Percentiles rank a stretch among this genome's conserved stretches.
Evolutionary conservation across 257 asterid species (phyloP).

Genomic region (Scutellaria barbata): DNA sequence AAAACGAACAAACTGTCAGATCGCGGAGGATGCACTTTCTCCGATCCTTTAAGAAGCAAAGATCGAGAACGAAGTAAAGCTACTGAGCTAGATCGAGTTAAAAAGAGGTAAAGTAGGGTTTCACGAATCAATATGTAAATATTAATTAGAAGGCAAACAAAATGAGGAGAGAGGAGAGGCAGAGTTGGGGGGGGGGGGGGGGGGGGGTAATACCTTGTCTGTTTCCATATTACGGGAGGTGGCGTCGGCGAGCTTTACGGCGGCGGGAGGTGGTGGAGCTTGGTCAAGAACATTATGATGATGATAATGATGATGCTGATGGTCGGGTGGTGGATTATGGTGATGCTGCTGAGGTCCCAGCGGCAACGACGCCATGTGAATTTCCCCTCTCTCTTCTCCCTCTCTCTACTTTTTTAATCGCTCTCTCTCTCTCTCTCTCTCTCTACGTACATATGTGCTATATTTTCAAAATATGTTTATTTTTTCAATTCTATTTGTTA

Average conservation of each 20-base stretch:
- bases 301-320: constrained; percentile 42
- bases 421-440: background rate
- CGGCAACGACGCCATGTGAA: constrained; percentile 86
- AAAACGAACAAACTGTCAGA: constrained; percentile 33
- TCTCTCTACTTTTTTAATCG: constrained; percentile 23
- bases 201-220: constrained; percentile 52
- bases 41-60: constrained; percentile 36
- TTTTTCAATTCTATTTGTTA: background rate
- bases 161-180: constrained; percentile 18
- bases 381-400: constrained; percentile 24
- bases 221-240: constrained; percentile 52
- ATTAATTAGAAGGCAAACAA: background rate
- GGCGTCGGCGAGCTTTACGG: constrained; percentile 49
- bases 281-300: constrained; percentile 53
- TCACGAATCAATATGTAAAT: background rate
- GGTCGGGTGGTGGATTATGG: constrained; percentile 57
- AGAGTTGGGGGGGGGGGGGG: background rate
- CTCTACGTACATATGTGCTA: background rate
- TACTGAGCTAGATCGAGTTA: constrained; percentile 48
- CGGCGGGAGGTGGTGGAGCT: constrained; percentile 56
- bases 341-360: constrained; percentile 67
- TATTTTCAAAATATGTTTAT: background rate
- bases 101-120: constrained; percentile 32
- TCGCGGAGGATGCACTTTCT: constrained; percentile 42
- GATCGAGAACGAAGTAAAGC: constrained; percentile 45